These are phyloP conservation scores for Passalora sequoiae DNA, from an alignment of 2,329 filamentous ascomycete genomes.

Conservation along the genomic window DNA sequence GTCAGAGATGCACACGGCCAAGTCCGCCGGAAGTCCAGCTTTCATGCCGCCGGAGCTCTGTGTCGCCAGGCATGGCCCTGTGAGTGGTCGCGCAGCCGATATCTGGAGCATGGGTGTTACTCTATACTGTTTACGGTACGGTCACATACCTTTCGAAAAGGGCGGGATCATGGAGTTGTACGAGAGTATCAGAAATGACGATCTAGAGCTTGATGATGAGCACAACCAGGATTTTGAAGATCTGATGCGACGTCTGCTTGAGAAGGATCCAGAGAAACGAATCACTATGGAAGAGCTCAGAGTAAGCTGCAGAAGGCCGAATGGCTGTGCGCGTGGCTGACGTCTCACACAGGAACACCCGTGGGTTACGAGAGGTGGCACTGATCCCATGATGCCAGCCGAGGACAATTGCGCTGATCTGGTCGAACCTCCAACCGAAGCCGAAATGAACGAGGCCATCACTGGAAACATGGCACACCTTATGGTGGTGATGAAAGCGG, in stretches of 20 bases:
- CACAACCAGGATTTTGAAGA: constrained; percentile 66
- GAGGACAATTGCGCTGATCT: constrained; percentile 82
- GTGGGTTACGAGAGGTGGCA: constrained; percentile 81
- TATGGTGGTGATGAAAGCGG: constrained; percentile 85
- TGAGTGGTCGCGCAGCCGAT: constrained; percentile 84
- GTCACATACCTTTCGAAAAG: constrained; percentile 78
- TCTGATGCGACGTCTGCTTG: constrained; percentile 66
- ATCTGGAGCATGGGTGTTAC: constrained; percentile 99
- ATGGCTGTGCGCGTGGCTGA: constrained; percentile 17
- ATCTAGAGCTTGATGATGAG: constrained; percentile 57
- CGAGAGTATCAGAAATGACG: constrained; percentile 73
- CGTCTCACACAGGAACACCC: constrained; percentile 66
- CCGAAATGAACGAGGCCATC: constrained; percentile 85
- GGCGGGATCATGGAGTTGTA: constrained; percentile 79
- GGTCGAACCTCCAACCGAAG: constrained; percentile 77
- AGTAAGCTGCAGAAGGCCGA: constrained; percentile 49
- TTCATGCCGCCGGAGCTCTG: constrained; percentile 93
- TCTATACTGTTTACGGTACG: constrained; percentile 86
- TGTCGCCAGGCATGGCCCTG: constrained; percentile 74
- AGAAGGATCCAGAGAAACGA: constrained; percentile 77
- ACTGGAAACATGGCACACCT: constrained; percentile 84
- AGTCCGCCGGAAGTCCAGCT: constrained; percentile 89
- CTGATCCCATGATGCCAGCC: constrained; percentile 69
- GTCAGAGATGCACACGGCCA: constrained; percentile 80
- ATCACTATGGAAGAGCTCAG: constrained; percentile 79